A percentile compares a stretch with the other conserved stretches of the same genome.
Evolutionary conservation across 2,329 filamentous ascomycete genomes (phyloP).

Genomic region (Beauveria varroae): DNA sequence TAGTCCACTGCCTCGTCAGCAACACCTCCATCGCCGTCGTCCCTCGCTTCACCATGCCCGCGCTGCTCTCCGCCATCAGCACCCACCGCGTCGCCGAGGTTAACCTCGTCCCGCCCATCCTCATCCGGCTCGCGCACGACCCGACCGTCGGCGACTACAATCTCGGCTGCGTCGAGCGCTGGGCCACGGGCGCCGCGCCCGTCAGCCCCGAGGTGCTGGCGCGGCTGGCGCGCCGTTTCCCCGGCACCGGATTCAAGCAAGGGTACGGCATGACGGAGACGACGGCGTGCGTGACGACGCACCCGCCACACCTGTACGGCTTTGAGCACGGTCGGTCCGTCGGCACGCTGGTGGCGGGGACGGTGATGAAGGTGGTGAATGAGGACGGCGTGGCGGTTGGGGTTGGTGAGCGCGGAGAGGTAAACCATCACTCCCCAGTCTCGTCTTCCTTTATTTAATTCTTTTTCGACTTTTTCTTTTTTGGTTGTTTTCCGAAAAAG

Average conservation of each 20-base stretch:
- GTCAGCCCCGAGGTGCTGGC: constrained; percentile 11
- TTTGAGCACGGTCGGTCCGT: constrained; percentile 12
- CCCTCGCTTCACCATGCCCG: constrained; percentile 17
- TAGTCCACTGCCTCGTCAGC: constrained; percentile 12
- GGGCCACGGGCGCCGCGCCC: constrained; percentile 16
- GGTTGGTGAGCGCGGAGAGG: constrained; percentile 60
- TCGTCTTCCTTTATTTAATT: neutral
- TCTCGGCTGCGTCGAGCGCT: constrained; percentile 9
- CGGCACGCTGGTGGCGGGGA: constrained; percentile 35
- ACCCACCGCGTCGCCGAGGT: constrained; percentile 18
- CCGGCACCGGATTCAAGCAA: constrained; percentile 15
- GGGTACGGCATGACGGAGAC: constrained; percentile 90
- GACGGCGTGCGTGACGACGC: constrained; percentile 63
- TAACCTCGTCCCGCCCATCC: constrained; percentile 19
- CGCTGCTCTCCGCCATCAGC: constrained; percentile 15
- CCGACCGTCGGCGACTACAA: constrained; percentile 15
- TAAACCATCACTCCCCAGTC: neutral
- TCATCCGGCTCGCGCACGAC: constrained; percentile 18
- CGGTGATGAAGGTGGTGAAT: constrained; percentile 65
- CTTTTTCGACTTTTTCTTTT: no score
- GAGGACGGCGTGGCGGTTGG: constrained; percentile 51
- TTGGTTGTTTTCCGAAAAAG: neutral
- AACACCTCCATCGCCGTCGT: constrained; percentile 18
- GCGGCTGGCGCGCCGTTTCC: constrained; percentile 13
- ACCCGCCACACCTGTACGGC: constrained; percentile 59